These are phyloP conservation scores for Dicorynia guianensis DNA, from an alignment of 306 rosid species.

Conservation along the genomic window DNA sequence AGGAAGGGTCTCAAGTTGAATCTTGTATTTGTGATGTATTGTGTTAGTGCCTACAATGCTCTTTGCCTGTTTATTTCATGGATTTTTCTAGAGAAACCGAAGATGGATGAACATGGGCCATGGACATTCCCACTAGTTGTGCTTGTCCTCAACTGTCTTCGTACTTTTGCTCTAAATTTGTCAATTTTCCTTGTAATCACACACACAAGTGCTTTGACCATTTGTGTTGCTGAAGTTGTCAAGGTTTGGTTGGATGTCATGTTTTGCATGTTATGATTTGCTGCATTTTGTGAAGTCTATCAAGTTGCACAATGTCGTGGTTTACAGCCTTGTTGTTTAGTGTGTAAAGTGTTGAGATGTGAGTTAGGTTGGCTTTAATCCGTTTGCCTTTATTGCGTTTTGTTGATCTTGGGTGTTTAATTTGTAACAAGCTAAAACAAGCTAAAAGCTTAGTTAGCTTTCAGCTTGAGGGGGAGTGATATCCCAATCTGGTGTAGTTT, in stretches of 20 bases:
- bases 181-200: constrained; percentile 97
- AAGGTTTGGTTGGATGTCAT: constrained; percentile 99
- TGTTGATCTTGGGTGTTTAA: too few relatives aligned
- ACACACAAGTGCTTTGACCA: constrained; percentile 97
- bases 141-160: constrained; percentile 83
- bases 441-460: too few relatives aligned
- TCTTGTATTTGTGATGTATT: constrained; percentile 92
- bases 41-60: constrained; percentile 98
- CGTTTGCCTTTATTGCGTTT: too few relatives aligned
- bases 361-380: too few relatives aligned
- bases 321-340: too few relatives aligned
- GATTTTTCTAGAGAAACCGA: constrained; percentile 92
- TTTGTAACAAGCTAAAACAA: too few relatives aligned
- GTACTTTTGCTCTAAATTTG: constrained; percentile 95
- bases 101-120: constrained; percentile 79
- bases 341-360: too few relatives aligned
- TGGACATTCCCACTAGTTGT: constrained; percentile 87
- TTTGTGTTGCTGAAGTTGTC: constrained; percentile 98
- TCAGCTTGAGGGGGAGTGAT: too few relatives aligned
- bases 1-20: constrained; percentile 94
- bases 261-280: too few relatives aligned
- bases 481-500: too few relatives aligned
- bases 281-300: too few relatives aligned
- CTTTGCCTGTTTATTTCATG: constrained; percentile 94
- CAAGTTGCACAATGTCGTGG: too few relatives aligned